phyloP scores from a whole-genome alignment of 352 stramenopile species.

The Phytophthora agathidicida region DNA sequence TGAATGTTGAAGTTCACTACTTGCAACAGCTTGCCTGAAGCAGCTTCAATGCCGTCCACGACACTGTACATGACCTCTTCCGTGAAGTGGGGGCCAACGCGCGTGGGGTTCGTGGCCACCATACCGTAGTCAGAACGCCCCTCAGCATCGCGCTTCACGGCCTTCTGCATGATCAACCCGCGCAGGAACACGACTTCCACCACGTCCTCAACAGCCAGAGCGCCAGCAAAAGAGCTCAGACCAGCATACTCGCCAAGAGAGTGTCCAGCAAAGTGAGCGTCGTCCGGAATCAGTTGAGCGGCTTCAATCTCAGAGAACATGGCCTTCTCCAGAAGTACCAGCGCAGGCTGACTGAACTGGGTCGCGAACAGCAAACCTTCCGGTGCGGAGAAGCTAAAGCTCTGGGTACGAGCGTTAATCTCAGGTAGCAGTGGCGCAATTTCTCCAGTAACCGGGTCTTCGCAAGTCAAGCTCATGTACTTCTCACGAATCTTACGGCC shows the following conservation, averaged over 20 bases:
- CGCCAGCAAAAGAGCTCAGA: constrained; percentile 77
- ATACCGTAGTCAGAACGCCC: constrained; percentile 89
- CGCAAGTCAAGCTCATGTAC: constrained; percentile 79
- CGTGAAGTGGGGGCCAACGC: constrained; percentile 75
- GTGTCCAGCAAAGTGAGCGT: constrained; percentile 83
- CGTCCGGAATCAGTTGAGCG: constrained; percentile 72
- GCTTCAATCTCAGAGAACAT: constrained; percentile 84
- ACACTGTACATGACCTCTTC: constrained; percentile 73
- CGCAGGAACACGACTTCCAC: constrained; percentile 87
- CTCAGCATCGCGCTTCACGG: constrained; percentile 57
- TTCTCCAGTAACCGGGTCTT: constrained; percentile 64
- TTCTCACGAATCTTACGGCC: constrained; percentile 85
- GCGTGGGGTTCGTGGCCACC: constrained; percentile 84
- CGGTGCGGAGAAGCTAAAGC: constrained; percentile 80
- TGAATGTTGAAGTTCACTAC: constrained; percentile 92
- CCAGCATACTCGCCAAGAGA: constrained; percentile 91
- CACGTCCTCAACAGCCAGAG: constrained; percentile 72
- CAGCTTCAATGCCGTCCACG: constrained; percentile 65
- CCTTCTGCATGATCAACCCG: constrained; percentile 69
- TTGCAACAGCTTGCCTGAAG: constrained; percentile 78
- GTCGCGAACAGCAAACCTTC: constrained; percentile 86
- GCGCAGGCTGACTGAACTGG: constrained; percentile 84
- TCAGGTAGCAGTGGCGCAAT: constrained; percentile 74
- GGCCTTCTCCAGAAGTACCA: constrained; percentile 87
- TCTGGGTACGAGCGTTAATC: constrained; percentile 83